Percentiles rank a stretch among this genome's conserved stretches.
These are phyloP conservation scores for Monosporascus sp. DNA, from an alignment of 2,329 filamentous ascomycete genomes.

Conservation along the genomic window DNA sequence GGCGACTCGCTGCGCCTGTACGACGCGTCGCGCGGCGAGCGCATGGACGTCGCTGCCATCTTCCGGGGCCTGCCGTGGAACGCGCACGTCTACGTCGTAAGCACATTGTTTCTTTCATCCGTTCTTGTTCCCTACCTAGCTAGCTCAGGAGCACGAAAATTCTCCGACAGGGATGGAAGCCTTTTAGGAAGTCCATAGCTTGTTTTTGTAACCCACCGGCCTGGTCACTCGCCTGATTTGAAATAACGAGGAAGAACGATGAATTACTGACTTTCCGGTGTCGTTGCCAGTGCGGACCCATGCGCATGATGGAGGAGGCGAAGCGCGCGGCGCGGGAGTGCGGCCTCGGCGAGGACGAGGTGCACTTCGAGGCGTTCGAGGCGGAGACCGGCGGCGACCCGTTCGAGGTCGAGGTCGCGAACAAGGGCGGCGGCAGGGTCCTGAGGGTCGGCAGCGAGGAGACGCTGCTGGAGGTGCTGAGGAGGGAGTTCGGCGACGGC, in stretches of 20 bases:
- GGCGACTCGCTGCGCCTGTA: conserved; percentile 42
- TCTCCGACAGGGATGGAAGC: no score
- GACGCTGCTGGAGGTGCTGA: conserved; percentile 43
- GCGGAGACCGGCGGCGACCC: conserved; percentile 50
- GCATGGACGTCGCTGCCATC: conserved; percentile 46
- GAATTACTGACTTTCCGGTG: no score
- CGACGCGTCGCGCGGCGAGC: conserved; percentile 42
- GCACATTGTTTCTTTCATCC: no score
- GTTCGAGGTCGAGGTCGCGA: conserved; percentile 50
- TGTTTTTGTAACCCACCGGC: no score
- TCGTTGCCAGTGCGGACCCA: conserved; percentile 43
- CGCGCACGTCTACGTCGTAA: conserved; percentile 48
- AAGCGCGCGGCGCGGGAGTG: conserved; percentile 32
- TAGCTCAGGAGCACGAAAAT: no score
- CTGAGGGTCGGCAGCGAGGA: conserved; percentile 44
- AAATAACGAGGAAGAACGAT: no score
- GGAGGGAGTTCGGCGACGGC: conserved; percentile 32
- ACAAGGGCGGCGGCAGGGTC: conserved; percentile 21
- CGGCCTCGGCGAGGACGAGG: conserved; percentile 41
- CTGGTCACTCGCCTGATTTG: no score
- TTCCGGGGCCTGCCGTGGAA: conserved; percentile 44
- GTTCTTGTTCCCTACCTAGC: no score
- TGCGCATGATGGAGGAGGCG: conserved; percentile 50
- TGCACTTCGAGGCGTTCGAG: conserved; percentile 57
- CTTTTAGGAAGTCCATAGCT: no score